Base-by-base conservation (phyloP, 768 basidiomycete genomes). In the Hericium rajendrae region DNA sequence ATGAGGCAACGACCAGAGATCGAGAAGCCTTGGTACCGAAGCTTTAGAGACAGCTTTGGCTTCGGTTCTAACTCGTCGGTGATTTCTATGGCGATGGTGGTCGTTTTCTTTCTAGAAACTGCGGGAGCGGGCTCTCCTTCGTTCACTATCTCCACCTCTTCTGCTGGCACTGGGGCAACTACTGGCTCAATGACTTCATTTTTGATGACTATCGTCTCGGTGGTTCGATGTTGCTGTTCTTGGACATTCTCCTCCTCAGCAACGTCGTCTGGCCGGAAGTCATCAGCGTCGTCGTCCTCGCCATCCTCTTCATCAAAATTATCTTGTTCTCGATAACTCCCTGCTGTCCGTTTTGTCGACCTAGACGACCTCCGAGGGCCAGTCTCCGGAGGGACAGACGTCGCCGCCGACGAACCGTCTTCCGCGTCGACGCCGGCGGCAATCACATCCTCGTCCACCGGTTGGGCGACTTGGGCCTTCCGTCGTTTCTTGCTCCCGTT, bases 1-100 rank as follows among this genome's bases (percentile, higher is more conserved):
- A 87, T 90, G 16, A 93, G 77, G 67, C 86, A 90, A 55, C 82
- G 80, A 0, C 83, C 85, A 57, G 80, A 78, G 51, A 91, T 83
- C 54, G 71, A 76, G 68, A 90, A 90, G 12, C 86, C 85, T 62
- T 80, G 78, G 61, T 88, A 92, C 55, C 69, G 78, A 38, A 92
- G 76, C 55, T 80, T 76, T 38, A 91, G 71, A 32, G 77, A 61
- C 6, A 86, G 84, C 64, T 91, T 88, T 12, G 85, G 87, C 63
- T 92, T 91, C 62, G 67, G 67, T 57, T 74, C 85, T 53, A 86
- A 84, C 51, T 85, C 84, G 51, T 83, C 80, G n/a, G 73, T 74
- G 26, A 72, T 62, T 52, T 78, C 78, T 15, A 79, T 68, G 38
- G 79, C 73, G 43, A 78, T 63, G 26, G 64, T 62, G 38, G 60